Evolutionary conservation across 2,329 filamentous ascomycete species (phyloP), one percentile per base, ranked within the genome.

Genomic region (Colletotrichum spinosum): DNA sequence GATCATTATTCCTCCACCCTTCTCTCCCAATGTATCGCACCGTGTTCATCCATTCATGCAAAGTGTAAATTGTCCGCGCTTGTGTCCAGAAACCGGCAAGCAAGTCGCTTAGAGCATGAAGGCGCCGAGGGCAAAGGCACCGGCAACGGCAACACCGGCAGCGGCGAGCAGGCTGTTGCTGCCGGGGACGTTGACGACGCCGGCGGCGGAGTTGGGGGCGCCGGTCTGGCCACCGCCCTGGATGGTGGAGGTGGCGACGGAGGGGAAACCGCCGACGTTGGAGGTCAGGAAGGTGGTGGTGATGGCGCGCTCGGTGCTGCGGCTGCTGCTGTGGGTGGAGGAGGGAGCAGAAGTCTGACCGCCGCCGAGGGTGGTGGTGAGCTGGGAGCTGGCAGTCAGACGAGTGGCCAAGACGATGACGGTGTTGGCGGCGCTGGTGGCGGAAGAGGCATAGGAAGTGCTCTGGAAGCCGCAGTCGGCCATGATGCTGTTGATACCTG

Each of bases 401-500:
- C 69, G 70, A 8, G 71, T 72, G 44, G 76, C 78, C 10, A 70
- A 62, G 54, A 78, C 77, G 13, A 70, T 73, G 68, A 78, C 65
- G 58, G 70, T 69, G 41, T 71, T 55, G 54, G 72, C 74, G 12
- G 67, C 33, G 2, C 68, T 69, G 9, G 73, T 64, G 13, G 65
- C 69, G 56, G 67, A 70, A 2, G 68, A 49, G 45, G 58, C 52
- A 69, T 77, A 78, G 17, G 68, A 72, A 38, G 71, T 71, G 53
- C 68, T 70, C n/a, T 73, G 44, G 69, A 79, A 80, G 64, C 73
- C 72, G 59, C 78, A 80, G 46, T 71, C 72, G 65, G 63, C 69
- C 58, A 80, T 68, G 53, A 80, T 73, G 45, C 75, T 69, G 44
- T 74, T 71, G 41, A 80, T 78, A 12, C 79, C 77, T 79, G 6